phyloP scores from a whole-genome alignment of 2,329 filamentous ascomycete species.

The Phoma sp. region DNA sequence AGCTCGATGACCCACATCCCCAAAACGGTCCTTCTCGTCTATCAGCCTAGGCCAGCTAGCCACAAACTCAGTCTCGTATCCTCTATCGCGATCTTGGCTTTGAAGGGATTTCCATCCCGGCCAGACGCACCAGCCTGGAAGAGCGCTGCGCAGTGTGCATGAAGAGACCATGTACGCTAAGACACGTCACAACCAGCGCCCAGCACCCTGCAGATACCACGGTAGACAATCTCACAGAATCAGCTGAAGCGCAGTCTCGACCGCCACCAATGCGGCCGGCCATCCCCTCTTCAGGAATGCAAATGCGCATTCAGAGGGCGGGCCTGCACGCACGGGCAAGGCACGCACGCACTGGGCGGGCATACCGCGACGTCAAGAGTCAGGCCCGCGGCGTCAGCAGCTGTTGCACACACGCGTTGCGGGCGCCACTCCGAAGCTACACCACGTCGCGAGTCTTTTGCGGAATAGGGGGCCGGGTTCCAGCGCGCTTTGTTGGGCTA shows the following conservation, averaged over 20 bases:
- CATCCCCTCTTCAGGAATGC: background rate
- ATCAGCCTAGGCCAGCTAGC: constrained; percentile 11
- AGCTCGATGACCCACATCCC: constrained; percentile 2
- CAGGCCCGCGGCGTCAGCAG: background rate
- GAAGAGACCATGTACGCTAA: background rate
- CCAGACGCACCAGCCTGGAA: background rate
- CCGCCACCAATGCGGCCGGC: background rate
- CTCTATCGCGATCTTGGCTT: background rate
- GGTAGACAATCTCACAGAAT: background rate
- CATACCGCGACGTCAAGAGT: background rate
- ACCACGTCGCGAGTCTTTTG: constrained; percentile 1
- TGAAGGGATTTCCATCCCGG: no score
- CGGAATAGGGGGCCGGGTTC: constrained; percentile 6
- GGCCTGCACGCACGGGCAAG: background rate
- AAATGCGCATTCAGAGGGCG: background rate
- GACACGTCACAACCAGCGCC: constrained; percentile 9
- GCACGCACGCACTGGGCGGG: no score
- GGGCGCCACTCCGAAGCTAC: constrained; percentile 5
- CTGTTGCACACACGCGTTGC: constrained; percentile 11
- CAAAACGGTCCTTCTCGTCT: constrained; percentile 11
- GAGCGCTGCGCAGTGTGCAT: no score
- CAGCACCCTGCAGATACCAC: background rate
- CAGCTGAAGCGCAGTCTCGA: background rate
- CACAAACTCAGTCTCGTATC: constrained; percentile 4
- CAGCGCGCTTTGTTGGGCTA: background rate